phyloP scores from a whole-genome alignment of 768 basidiomycete species.

The Rhodocollybia butyracea region DNA sequence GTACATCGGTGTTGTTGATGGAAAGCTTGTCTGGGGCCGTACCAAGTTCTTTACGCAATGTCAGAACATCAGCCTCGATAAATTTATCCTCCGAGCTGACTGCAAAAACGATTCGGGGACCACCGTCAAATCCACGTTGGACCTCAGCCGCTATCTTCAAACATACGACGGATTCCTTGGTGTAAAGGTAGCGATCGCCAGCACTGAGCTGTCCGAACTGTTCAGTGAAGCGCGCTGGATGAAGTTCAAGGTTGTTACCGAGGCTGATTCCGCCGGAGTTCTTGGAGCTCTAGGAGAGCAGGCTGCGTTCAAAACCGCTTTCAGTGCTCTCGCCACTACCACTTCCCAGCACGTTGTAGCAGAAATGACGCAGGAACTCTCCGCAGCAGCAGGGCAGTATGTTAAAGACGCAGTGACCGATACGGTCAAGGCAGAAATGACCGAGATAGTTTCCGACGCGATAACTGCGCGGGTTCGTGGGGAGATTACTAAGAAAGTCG shows the following conservation, averaged over 20 bases:
- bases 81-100: background rate
- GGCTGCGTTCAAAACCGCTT: background rate
- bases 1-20: conserved; percentile 1
- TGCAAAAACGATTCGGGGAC: background rate
- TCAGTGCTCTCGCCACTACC: background rate
- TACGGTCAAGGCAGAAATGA: background rate
- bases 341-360: background rate
- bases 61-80: background rate
- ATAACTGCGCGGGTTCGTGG: background rate
- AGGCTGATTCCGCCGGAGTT: background rate
- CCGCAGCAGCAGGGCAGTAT: background rate
- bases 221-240: conserved; percentile 4
- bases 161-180: background rate
- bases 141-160: conserved; percentile 2
- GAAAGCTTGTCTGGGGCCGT: conserved; percentile 3
- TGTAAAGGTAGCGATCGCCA: background rate
- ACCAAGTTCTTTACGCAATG: background rate
- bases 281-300: background rate
- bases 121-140: background rate
- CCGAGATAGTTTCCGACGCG: background rate
- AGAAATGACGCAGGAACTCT: conserved; percentile 1
- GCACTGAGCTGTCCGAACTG: background rate
- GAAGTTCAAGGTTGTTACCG: conserved; percentile 7
- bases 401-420: background rate
- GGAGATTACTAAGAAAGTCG: background rate